Evolutionary conservation across 371 early-diverging fungal species (phyloP).

Genomic region (Mortierella sp.): DNA sequence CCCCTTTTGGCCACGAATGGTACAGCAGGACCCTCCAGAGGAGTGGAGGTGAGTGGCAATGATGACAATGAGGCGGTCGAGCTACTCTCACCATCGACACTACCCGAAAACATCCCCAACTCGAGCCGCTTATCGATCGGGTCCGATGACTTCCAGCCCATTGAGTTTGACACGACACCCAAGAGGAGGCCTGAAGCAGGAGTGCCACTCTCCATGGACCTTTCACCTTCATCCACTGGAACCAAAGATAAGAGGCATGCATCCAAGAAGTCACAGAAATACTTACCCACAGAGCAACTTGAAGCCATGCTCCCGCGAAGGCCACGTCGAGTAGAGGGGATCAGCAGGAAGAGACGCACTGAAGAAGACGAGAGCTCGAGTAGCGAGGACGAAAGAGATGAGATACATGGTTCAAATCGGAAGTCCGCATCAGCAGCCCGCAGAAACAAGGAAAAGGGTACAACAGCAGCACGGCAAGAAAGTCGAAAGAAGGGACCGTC

Average conservation of each 20-base stretch:
- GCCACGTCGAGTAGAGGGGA: neutral
- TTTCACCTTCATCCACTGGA: neutral
- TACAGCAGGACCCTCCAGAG: too few species aligned
- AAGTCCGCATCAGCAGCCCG: too few species aligned
- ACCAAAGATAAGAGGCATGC: neutral
- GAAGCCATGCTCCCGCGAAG: slow-evolving; percentile 31
- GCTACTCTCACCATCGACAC: neutral
- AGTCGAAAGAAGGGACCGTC: too few species aligned
- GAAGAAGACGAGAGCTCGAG: too few species aligned
- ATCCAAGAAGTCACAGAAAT: slow-evolving; percentile 2
- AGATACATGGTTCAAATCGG: too few species aligned
- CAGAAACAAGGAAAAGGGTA: neutral
- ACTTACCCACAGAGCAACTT: slow-evolving; percentile 20
- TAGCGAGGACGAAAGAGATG: neutral
- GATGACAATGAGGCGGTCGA: too few species aligned
- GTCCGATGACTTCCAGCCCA: slow-evolving; percentile 8
- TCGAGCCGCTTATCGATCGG: neutral
- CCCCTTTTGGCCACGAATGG: too few species aligned
- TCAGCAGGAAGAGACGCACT: neutral
- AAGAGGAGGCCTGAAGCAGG: slow-evolving; percentile 42
- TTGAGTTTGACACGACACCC: slow-evolving; percentile 18
- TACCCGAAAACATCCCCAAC: neutral
- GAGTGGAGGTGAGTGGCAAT: too few species aligned
- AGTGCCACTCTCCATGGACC: slow-evolving; percentile 22
- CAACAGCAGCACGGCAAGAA: neutral